A percentile compares a stretch with the other conserved stretches of the same genome.
These are phyloP conservation scores for Laburnicola sp. DNA, from an alignment of 2,329 filamentous ascomycete species.

Conservation along the genomic window DNA sequence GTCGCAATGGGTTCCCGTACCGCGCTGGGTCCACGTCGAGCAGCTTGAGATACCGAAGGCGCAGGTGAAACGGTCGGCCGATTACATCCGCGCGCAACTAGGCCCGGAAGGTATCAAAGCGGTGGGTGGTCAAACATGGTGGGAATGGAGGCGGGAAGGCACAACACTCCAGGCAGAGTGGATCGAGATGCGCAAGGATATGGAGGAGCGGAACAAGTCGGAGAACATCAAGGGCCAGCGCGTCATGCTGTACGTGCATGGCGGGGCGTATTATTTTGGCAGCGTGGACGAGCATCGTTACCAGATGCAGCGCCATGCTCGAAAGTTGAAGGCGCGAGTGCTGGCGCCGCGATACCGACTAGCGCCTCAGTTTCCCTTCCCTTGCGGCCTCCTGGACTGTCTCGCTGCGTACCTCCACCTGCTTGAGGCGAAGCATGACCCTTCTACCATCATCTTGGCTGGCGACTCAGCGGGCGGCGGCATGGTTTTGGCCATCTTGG, in stretches of 20 bases:
- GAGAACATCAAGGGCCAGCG: constrained; percentile 63
- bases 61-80: constrained; percentile 66
- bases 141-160: constrained; percentile 71
- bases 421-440: constrained; percentile 69
- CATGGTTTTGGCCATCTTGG: constrained; percentile 79
- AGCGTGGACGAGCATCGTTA: constrained; percentile 97
- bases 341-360: constrained; percentile 85
- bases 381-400: constrained; percentile 88
- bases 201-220: constrained; percentile 68
- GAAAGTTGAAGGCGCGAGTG: constrained; percentile 88
- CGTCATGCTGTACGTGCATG: constrained; percentile 92
- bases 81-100: constrained; percentile 71
- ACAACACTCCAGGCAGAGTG: constrained; percentile 78
- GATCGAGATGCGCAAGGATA: constrained; percentile 92
- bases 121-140: constrained; percentile 79
- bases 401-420: constrained; percentile 85
- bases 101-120: constrained; percentile 73
- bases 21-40: constrained; percentile 83
- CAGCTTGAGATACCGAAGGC: constrained; percentile 65
- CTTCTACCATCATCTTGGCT: constrained; percentile 80
- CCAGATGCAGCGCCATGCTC: constrained; percentile 92
- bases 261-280: constrained; percentile 93
- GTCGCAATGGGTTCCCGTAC: constrained; percentile 84
- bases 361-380: constrained; percentile 92
- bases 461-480: constrained; percentile 94